Percentiles rank a stretch among this genome's conserved stretches.
These are phyloP conservation scores for Gigaspora rosea DNA, from an alignment of 192 early-diverging fungal species.

Conservation along the genomic window DNA sequence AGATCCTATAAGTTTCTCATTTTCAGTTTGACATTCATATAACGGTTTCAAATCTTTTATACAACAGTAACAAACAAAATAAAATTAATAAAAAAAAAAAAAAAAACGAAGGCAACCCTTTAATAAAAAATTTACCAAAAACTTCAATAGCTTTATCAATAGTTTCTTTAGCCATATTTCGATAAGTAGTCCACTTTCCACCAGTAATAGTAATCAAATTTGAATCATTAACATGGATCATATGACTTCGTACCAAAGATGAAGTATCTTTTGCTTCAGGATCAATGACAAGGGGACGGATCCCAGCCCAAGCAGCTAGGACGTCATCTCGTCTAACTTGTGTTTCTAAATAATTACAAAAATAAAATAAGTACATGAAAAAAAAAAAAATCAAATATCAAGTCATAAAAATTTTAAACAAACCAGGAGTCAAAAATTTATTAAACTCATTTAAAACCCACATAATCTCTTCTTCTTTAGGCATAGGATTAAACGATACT, in stretches of 20 bases:
- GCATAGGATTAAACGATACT: slow-evolving; percentile 82
- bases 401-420: not conserved
- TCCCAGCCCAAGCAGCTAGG: slow-evolving; percentile 97
- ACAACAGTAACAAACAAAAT: not conserved
- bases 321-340: slow-evolving; percentile 98
- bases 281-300: slow-evolving; percentile 94
- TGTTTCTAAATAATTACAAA: slow-evolving; percentile 59
- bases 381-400: too few relatives aligned
- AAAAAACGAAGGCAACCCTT: too few relatives aligned
- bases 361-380: too few relatives aligned
- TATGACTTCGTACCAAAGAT: slow-evolving; percentile 94
- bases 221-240: slow-evolving; percentile 83
- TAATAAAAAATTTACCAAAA: slow-evolving; percentile 44
- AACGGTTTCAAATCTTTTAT: slow-evolving; percentile 56
- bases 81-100: too few relatives aligned
- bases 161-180: slow-evolving; percentile 95
- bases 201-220: slow-evolving; percentile 94
- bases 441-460: slow-evolving; percentile 94
- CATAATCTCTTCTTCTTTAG: slow-evolving; percentile 90
- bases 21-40: slow-evolving; percentile 75
- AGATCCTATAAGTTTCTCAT: slow-evolving; percentile 80
- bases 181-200: slow-evolving; percentile 99
- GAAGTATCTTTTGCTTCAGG: slow-evolving; percentile 90
- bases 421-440: slow-evolving; percentile 79
- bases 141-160: slow-evolving; percentile 83